phyloP scores from a whole-genome alignment of 305 asterid species.

The Fraxinus albicans region DNA sequence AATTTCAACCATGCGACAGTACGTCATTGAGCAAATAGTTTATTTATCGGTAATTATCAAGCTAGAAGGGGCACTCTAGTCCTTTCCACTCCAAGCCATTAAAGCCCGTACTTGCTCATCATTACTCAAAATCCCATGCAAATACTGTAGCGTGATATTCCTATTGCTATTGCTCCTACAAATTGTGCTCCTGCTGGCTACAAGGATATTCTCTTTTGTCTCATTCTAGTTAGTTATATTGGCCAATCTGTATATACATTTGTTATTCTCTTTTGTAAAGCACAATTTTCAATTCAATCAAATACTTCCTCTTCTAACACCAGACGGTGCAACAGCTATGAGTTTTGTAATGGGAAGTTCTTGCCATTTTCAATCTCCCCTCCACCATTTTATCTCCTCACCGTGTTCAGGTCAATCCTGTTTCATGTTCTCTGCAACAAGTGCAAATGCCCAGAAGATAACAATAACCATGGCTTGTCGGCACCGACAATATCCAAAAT shows the following conservation, averaged over 20 bases:
- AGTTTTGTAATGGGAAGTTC: constrained; percentile 32
- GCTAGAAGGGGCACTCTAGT: background rate
- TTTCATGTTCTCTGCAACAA: constrained; percentile 31
- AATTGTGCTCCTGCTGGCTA: too few species aligned
- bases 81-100: background rate
- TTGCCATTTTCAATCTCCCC: constrained; percentile 35
- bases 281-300: too few species aligned
- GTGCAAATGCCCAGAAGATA: constrained; percentile 23
- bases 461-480: constrained; percentile 30
- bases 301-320: background rate
- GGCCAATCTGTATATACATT: too few species aligned
- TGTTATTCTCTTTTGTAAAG: too few species aligned
- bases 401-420: constrained; percentile 34
- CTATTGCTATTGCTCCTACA: too few species aligned
- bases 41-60: background rate
- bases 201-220: too few species aligned
- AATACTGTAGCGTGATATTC: too few species aligned
- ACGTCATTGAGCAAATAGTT: too few species aligned
- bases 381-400: constrained; percentile 32
- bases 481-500: constrained; percentile 35
- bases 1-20: too few species aligned
- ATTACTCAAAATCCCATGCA: constrained; percentile 1
- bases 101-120: constrained; percentile 22
- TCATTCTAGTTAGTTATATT: too few species aligned
- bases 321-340: constrained; percentile 17